These are phyloP conservation scores for Fusarium sp. DNA, from an alignment of 2,329 filamentous ascomycete species.

Conservation along the genomic window DNA sequence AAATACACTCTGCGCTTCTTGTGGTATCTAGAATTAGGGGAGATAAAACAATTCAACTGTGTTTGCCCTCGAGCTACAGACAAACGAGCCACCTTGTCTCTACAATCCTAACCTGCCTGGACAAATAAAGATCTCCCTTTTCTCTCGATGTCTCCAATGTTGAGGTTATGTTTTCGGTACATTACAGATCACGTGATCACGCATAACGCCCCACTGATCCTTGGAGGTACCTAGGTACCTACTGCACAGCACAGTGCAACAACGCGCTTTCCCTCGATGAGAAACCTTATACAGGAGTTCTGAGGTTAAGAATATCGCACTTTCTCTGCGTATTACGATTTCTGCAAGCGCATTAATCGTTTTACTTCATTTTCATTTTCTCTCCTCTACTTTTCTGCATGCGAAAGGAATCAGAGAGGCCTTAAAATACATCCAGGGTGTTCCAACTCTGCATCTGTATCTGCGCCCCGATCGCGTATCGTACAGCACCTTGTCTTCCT, in stretches of 20 bases:
- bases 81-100: no score
- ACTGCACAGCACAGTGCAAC: constrained; percentile 4
- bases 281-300: not conserved
- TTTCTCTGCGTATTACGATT: constrained; percentile 1
- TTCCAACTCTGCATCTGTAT: not conserved
- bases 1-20: no score
- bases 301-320: not conserved
- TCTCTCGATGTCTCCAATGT: no score
- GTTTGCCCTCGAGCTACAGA: no score
- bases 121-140: not conserved
- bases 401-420: not conserved
- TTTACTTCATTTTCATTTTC: not conserved
- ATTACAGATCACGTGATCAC: constrained; percentile 4
- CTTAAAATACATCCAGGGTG: not conserved
- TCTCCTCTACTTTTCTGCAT: not conserved
- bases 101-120: not conserved
- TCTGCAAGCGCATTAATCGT: not conserved
- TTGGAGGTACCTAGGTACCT: constrained; percentile 1
- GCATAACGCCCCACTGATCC: not conserved
- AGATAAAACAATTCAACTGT: no score
- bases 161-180: not conserved
- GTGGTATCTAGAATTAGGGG: no score
- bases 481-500: not conserved
- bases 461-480: not conserved
- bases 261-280: constrained; percentile 5